Evolutionary conservation across 1,284 basidiomycete genomes (phyloP).

Genomic region (Fomitopsis palustris): DNA sequence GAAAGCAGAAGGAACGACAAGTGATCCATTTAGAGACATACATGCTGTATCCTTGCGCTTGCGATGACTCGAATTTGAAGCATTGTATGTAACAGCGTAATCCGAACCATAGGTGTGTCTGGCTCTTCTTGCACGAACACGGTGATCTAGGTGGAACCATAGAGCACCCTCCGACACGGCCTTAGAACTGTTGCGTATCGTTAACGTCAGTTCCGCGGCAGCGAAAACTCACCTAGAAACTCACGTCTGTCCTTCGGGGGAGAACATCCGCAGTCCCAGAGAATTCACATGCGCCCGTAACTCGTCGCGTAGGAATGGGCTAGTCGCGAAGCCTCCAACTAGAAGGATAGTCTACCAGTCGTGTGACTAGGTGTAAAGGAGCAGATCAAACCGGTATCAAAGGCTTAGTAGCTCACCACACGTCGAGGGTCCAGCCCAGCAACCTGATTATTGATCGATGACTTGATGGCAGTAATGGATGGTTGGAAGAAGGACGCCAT

Average conservation of each 20-base stretch:
- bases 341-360: constrained; percentile 32
- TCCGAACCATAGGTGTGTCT: not conserved
- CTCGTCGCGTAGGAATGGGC: not conserved
- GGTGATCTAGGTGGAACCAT: not conserved
- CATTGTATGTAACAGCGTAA: not conserved
- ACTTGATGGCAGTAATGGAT: not conserved
- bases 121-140: not conserved
- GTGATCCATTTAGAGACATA: not conserved
- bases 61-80: not conserved
- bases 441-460: constrained; percentile 22
- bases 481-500: constrained; percentile 27
- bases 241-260: not conserved
- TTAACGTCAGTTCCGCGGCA: constrained; percentile 4
- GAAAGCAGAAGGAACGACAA: not conserved
- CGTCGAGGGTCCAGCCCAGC: not conserved
- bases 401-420: not conserved
- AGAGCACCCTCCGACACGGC: not conserved
- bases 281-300: not conserved
- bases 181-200: not conserved
- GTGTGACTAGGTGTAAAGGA: constrained; percentile 22
- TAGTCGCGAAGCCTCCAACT: constrained; percentile 34
- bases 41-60: not conserved
- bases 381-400: too few relatives aligned
- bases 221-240: not conserved
- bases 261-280: not conserved